Evolutionary conservation across 352 stramenopile genomes (phyloP), one percentile per base, ranked within the genome.

Genomic region (Pythium dissotocum): DNA sequence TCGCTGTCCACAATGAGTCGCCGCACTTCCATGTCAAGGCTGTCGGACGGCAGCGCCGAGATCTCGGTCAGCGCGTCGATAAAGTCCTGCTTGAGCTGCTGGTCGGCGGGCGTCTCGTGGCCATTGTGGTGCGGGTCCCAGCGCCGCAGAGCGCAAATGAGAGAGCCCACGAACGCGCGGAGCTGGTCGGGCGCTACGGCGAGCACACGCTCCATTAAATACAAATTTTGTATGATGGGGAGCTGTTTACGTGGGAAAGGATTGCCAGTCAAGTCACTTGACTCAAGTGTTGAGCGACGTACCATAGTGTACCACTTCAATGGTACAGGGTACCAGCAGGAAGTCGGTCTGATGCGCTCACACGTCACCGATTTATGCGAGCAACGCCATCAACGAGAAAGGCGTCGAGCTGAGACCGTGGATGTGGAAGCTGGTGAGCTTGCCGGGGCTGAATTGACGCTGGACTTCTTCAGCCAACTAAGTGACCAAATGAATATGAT

Each of bases 1-100:
- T 24, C 33, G 14, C 0, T 21, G 40, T 67, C 73, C 1, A 93
- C 82, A 28, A 91, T 54, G 1, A 93, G 63, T 4, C 82, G 77
- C 2, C 85, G 81, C 30, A 88, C 76, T 60, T 93, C 85, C 85
- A 93, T 93, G 46, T 73, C 88, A 30, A 89, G 77, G 44, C 78
- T 85, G 56, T 91, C 82, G 18, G 87, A 35, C 33, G 85, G 77
- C 59, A 93, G 65, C 30, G 83, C 85, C 6, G 85, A 83, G 67
- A 93, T 83, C 72, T 87, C 78, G 9, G 85, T 93, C 26, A 91
- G 75, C 26, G 83, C 85, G 44, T 91, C 82, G 18, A 89, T 78
- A 51, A 93, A 93, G 28, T 70, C 58, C 48, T 79, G 74, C 67
- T 90, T 89, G 1, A 70, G 58, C 2, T 54, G 30, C 16, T 6